phyloP scores from a whole-genome alignment of 148 eudicot species.

The Euryodendron excelsum region DNA sequence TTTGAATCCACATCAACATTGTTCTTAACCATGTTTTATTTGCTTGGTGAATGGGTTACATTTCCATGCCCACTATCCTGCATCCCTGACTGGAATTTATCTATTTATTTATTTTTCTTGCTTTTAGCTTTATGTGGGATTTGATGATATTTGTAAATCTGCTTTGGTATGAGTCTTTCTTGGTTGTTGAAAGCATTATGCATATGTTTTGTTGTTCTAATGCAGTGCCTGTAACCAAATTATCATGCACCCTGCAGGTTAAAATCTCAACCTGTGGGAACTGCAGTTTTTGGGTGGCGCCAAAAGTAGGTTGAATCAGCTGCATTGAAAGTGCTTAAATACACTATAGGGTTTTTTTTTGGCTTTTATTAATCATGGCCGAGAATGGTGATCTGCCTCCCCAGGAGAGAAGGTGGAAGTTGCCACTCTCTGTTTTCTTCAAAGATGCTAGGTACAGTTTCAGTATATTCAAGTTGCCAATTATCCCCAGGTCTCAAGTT shows the following conservation, averaged over 20 bases:
- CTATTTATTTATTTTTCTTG: background rate
- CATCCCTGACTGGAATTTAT: too few species aligned
- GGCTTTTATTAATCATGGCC: constrained; percentile 24
- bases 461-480: background rate
- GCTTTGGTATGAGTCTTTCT: background rate
- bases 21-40: background rate
- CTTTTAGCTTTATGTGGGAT: background rate
- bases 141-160: background rate
- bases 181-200: background rate
- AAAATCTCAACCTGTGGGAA: background rate
- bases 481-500: background rate
- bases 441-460: constrained; percentile 55
- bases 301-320: constrained; percentile 12
- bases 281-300: constrained; percentile 18
- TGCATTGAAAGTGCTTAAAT: background rate
- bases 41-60: background rate
- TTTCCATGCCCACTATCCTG: too few species aligned
- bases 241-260: constrained; percentile 16
- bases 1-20: background rate
- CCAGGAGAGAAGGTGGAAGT: constrained; percentile 31
- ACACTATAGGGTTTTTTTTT: background rate
- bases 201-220: constrained; percentile 9
- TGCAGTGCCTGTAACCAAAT: constrained; percentile 8
- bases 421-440: constrained; percentile 70
- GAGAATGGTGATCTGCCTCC: constrained; percentile 47